phyloP scores from a whole-genome alignment of 192 early-diverging fungal genomes.

The Gamsiella multidivaricata region DNA sequence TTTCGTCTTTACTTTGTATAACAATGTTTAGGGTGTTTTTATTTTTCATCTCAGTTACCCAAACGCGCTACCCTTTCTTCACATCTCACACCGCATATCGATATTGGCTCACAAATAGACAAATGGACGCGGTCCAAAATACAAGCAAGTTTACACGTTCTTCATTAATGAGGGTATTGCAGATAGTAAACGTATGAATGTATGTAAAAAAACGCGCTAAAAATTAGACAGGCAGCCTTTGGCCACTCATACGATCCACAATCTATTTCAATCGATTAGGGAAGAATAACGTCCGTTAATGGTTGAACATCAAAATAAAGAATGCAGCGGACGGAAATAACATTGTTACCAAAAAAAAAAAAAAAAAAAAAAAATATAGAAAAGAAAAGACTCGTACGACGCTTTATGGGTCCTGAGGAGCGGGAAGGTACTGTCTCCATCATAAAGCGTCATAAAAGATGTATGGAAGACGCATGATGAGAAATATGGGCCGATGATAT shows the following conservation, averaged over 20 bases:
- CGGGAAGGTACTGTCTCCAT: conserved; percentile 12
- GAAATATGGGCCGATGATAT: no score
- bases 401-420: conserved; percentile 19
- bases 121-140: no score
- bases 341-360: background rate
- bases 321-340: no score
- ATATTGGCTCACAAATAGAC: no score
- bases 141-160: background rate
- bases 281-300: background rate
- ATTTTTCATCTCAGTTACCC: no score
- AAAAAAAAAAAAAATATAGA: background rate
- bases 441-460: background rate
- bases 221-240: conserved; percentile 67
- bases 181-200: background rate
- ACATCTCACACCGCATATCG: no score
- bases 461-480: background rate
- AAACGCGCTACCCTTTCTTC: no score
- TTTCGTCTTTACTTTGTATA: no score
- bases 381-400: background rate
- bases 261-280: conserved; percentile 33
- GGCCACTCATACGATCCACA: conserved; percentile 64
- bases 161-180: background rate
- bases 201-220: background rate
- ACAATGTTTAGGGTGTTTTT: no score
- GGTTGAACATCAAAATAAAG: background rate